Base-by-base conservation (phyloP, 176 grass and related monocot species). In the Metroxylon sagu region DNA sequence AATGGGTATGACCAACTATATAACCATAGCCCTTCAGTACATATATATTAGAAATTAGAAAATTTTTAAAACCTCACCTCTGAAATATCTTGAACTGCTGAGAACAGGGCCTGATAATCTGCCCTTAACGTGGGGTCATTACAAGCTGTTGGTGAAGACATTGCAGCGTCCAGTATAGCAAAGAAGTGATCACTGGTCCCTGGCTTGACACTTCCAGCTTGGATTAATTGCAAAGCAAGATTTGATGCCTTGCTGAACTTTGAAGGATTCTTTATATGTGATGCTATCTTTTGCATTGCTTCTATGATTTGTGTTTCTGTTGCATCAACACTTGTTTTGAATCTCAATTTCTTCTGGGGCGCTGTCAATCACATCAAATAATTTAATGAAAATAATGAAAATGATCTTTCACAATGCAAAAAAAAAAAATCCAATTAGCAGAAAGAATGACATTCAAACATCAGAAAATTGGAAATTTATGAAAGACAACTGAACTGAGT, bases 221-320 rank as follows among this genome's bases (percentile, higher is more conserved):
- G 84, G 19, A 92, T 85, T 61, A 97, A 79, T 50, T 91, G 87
- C 67, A 88, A 12, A 52, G 84, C 87, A 55, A 97, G 61, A 60
- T 97, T 97, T 8, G 93, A 97, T 14, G 93, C 93, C 76, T 97
- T 97, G 53, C 72, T 77, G 60, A 97, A 97, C 66, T 97, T 97
- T 3, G 79, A 87, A 74, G 75, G 76, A 59, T 97, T 97, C 19
- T 77, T 83, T 71, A 97, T 91, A 55, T 97, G 93, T 23, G 81
- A 91, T 28, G 87, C 69, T 76, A 97, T 92, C 71, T 88, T 97
- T 55, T 88, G 84, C 84, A 97, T 97, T 28, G 87, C 93, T 57
- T 97, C 84, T 53, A 82, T 85, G 62, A 97, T 54, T 70, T 97
- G 87, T 15, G 59, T 75, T 68, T 91, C 80, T 68, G 93, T 84